A percentile compares a stretch with the other conserved stretches of the same genome.
Conservation (phyloP, 2,329 filamentous ascomycete genomes). For the Dactylellina leptospora region DNA sequence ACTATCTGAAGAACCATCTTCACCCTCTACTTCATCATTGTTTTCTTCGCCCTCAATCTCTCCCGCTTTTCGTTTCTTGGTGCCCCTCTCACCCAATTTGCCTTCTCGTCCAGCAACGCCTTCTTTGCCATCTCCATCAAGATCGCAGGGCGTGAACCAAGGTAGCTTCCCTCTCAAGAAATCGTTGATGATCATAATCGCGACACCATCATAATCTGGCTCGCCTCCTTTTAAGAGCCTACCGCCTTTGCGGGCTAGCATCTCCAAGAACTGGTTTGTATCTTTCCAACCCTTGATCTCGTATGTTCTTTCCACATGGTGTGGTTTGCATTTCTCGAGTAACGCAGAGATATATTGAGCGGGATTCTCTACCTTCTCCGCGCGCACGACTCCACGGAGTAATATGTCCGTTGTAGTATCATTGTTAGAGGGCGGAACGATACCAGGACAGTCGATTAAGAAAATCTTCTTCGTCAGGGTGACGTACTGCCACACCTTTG, state of each 20-base stretch:
- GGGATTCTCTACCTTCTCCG: slow-evolving; percentile 95
- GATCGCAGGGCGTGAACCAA: slow-evolving; percentile 69
- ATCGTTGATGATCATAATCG: slow-evolving; percentile 96
- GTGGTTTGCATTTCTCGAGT: slow-evolving; percentile 79
- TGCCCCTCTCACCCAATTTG: slow-evolving; percentile 78
- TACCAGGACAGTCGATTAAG: slow-evolving; percentile 95
- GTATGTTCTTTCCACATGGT: slow-evolving; percentile 92
- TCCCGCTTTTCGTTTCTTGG: slow-evolving; percentile 74
- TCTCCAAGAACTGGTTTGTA: slow-evolving; percentile 82
- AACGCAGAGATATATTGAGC: slow-evolving; percentile 93
- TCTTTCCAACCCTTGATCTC: slow-evolving; percentile 81
- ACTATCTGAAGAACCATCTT: slow-evolving; percentile 59
- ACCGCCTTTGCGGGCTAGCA: slow-evolving; percentile 85
- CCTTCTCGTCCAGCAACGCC: slow-evolving; percentile 87
- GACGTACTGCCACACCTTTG: slow-evolving; percentile 98
- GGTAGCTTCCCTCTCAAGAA: slow-evolving; percentile 95
- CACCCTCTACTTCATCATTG: slow-evolving; percentile 59
- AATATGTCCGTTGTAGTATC: slow-evolving; percentile 89
- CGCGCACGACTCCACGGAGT: slow-evolving; percentile 86
- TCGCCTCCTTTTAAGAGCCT: slow-evolving; percentile 90
- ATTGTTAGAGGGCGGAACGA: slow-evolving; percentile 85
- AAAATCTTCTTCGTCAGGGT: slow-evolving; percentile 94
- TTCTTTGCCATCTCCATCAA: slow-evolving; percentile 66
- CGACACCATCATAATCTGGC: slow-evolving; percentile 90
- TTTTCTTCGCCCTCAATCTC: slow-evolving; percentile 60